Evolutionary conservation across 495 filamentous ascomycete genomes (phyloP), one percentile per base, ranked within the genome.

Genomic region (Aspergillus bertholletiae): DNA sequence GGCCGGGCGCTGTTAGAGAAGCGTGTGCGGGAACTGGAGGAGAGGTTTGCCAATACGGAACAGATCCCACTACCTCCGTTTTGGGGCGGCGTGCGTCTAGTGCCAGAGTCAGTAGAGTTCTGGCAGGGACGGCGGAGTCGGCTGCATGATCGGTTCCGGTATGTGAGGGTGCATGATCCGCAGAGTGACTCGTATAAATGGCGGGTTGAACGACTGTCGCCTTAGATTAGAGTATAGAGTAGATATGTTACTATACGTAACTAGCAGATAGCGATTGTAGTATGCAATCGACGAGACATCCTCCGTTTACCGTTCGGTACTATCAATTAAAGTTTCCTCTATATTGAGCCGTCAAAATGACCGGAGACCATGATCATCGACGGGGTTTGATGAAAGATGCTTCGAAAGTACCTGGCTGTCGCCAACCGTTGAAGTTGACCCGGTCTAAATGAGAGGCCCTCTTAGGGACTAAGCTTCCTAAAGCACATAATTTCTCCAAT

Each of bases 71-170:
- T 96, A 45, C 94, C 94, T 24, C 85, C 87, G 20, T 97, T 96
- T 71, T 98, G 94, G 94, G 94, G 94, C 7, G 94, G 94, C 1
- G 69, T 94, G 69, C 84, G 93, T 60, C 78, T 98, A 50, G 79
- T 91, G 53, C 94, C 94, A 1, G 88, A 90, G 70, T 81, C 83
- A 50, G 80, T 97, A 35, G 92, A 96, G 77, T 97, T 97, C 70
- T 96, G 92, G 93, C 89, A 96, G 74, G 94, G 94, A 35, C 80
- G 95, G 51, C 78, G 85, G 53, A 96, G 86, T 76, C 80, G 94
- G 32, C 70, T 96, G 66, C 91, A 96, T 79, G 91, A 97, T 84
- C 88, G 94, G 22, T 97, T 97, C 70, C 74, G 85, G 55, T 98
- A 97, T 75, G 79, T 81, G 21, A 84, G 80, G 60, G 75, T 78